Conservation (phyloP, 495 filamentous ascomycete species). For the Aspergillus panamensis region DNA sequence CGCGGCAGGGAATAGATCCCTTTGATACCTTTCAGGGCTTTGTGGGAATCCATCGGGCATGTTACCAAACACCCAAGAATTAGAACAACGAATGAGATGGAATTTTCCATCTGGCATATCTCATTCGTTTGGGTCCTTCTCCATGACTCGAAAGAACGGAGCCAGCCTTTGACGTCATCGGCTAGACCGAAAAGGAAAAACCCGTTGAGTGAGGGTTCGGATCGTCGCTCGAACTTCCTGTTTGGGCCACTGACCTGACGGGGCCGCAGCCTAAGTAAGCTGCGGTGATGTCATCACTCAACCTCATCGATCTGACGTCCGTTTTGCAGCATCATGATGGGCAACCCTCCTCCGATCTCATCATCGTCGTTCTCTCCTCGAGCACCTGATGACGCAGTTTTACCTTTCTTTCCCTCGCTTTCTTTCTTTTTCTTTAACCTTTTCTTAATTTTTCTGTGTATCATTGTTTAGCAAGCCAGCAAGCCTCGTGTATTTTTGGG, state of each 20-base stretch:
- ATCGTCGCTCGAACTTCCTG: conserved; percentile 19
- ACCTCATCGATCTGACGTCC: conserved; percentile 8
- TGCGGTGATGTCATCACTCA: conserved; percentile 24
- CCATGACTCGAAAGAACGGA: conserved; percentile 22
- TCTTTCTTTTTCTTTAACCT: conserved; percentile 5
- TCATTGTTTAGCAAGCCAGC: conserved; percentile 19
- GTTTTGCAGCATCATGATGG: background rate
- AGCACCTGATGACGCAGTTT: conserved; percentile 18
- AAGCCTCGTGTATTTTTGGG: conserved; percentile 8
- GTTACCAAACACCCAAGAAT: background rate
- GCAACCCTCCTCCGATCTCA: background rate
- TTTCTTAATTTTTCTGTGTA: conserved; percentile 9
- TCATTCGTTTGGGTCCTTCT: background rate
- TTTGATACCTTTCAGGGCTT: background rate
- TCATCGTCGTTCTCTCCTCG: background rate
- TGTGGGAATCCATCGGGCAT: background rate
- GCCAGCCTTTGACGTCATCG: conserved; percentile 29
- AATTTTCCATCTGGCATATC: background rate
- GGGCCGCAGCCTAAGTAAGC: conserved; percentile 14
- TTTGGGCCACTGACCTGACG: conserved; percentile 10
- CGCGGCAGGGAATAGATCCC: conserved; percentile 36
- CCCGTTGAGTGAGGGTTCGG: conserved; percentile 14
- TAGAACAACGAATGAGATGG: conserved; percentile 12
- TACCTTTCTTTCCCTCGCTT: background rate
- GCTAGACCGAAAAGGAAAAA: conserved; percentile 20